Evolutionary conservation across 345 rosid species (phyloP).

Genomic region (Eucalyptus cladocalyx): DNA sequence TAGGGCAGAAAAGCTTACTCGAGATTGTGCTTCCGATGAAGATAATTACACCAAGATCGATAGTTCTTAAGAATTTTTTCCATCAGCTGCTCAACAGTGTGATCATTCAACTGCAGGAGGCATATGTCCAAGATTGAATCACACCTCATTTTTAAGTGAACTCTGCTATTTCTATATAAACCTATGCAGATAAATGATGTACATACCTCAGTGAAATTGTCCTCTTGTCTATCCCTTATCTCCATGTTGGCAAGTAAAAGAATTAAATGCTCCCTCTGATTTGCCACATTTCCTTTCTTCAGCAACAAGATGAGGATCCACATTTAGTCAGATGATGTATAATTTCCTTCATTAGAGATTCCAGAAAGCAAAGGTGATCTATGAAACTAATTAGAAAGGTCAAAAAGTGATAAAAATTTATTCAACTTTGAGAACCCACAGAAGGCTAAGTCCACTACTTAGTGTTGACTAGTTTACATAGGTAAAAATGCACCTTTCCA

Average conservation of each 20-base stretch:
- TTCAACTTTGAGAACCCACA: background rate
- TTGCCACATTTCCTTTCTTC: conserved; percentile 98
- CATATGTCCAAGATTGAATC: conserved; percentile 11
- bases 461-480: background rate
- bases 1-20: conserved; percentile 18
- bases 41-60: conserved; percentile 78
- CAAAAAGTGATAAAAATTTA: background rate
- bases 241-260: conserved; percentile 83
- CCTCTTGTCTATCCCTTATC: conserved; percentile 32
- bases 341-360: background rate
- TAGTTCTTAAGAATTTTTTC: conserved; percentile 75
- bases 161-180: background rate
- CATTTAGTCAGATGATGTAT: background rate
- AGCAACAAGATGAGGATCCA: background rate
- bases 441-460: background rate
- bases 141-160: background rate
- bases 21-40: conserved; percentile 38
- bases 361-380: background rate
- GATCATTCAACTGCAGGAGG: conserved; percentile 41
- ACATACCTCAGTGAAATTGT: conserved; percentile 27
- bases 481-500: background rate
- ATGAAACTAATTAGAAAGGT: background rate
- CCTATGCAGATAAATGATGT: background rate
- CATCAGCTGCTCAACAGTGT: conserved; percentile 39
- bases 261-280: conserved; percentile 96